phyloP scores from a whole-genome alignment of 352 stramenopile genomes.

The Phytopythium chamaehyphon region DNA sequence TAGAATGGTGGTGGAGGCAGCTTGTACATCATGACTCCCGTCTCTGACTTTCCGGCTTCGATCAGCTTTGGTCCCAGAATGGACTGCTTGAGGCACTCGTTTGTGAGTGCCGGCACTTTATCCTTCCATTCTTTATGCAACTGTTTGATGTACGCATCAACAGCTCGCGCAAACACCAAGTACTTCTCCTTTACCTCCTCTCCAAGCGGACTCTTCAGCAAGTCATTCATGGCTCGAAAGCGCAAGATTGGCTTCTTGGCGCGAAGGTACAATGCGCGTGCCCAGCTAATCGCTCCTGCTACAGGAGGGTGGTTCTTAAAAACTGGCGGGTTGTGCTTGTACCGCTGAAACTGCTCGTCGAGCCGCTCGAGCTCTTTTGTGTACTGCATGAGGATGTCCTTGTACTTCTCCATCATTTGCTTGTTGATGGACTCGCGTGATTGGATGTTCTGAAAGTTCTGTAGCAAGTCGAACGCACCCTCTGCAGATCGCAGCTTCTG shows the following conservation, averaged over 20 bases:
- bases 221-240: conserved; percentile 92
- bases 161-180: conserved; percentile 88
- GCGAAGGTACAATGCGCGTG: conserved; percentile 80
- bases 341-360: conserved; percentile 85
- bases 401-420: conserved; percentile 96
- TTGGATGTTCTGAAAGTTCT: conserved; percentile 97
- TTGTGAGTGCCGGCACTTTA: conserved; percentile 82
- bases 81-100: conserved; percentile 92
- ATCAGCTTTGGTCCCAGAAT: conserved; percentile 87
- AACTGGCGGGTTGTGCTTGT: conserved; percentile 80
- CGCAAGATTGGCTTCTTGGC: conserved; percentile 94
- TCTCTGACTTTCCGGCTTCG: conserved; percentile 71
- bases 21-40: conserved; percentile 71
- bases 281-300: conserved; percentile 81
- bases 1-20: conserved; percentile 90
- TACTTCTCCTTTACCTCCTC: conserved; percentile 95
- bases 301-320: conserved; percentile 94
- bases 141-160: conserved; percentile 92
- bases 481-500: conserved; percentile 94
- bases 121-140: conserved; percentile 93
- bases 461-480: conserved; percentile 94
- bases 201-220: conserved; percentile 88
- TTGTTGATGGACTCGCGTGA: conserved; percentile 95
- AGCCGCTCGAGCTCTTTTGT: conserved; percentile 93
- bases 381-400: conserved; percentile 96